Conservation (phyloP, 1,284 basidiomycete species). For the Butyriboletus appendiculatus region DNA sequence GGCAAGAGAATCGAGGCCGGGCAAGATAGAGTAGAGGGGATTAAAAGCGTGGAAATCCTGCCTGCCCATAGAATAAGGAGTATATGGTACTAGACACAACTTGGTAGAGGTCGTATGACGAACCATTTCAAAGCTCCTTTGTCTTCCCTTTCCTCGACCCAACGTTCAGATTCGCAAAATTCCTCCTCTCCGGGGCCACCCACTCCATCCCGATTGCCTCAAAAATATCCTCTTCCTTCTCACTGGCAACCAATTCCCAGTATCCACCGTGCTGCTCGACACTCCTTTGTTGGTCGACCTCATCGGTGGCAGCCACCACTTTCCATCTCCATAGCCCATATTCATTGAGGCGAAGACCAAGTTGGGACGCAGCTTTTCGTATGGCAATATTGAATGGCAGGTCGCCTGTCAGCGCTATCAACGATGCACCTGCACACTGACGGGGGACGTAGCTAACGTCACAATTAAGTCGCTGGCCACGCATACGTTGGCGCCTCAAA, state of each 20-base stretch:
- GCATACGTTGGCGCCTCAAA: conserved; percentile 6
- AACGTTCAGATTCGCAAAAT: conserved; percentile 19
- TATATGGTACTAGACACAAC: conserved; percentile 68
- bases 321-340: conserved; percentile 60
- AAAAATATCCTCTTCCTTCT: conserved; percentile 28
- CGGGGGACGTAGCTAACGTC: conserved; percentile 47
- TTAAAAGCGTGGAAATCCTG: conserved; percentile 57
- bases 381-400: conserved; percentile 43
- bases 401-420: conserved; percentile 57
- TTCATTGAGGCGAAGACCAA: conserved; percentile 53
- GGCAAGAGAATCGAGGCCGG: conserved; percentile 73
- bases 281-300: conserved; percentile 1
- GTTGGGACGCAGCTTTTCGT: conserved; percentile 40
- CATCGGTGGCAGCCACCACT: neutral
- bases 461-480: neutral
- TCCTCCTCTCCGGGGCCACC: conserved; percentile 31
- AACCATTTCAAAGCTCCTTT: conserved; percentile 8
- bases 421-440: conserved; percentile 49
- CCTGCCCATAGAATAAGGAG: conserved; percentile 79
- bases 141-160: conserved; percentile 7
- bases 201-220: conserved; percentile 29
- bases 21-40: conserved; percentile 54
- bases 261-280: conserved; percentile 18
- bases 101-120: neutral
- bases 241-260: conserved; percentile 25